Percentiles rank a stretch among this genome's conserved stretches.
phyloP scores from a whole-genome alignment of 768 basidiomycete species.

The Podaxis sp. region DNA sequence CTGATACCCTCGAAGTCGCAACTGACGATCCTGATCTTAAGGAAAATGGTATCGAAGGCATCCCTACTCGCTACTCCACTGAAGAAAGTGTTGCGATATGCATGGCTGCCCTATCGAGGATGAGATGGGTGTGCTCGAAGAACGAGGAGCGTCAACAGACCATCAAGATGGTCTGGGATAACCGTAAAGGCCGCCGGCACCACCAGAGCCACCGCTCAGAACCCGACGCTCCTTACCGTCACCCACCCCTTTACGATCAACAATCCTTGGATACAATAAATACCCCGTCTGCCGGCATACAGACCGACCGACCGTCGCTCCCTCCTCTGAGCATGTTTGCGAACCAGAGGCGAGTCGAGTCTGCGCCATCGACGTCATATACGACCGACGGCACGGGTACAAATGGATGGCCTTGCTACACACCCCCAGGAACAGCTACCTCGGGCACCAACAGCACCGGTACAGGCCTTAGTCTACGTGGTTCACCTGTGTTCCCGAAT shows the following conservation, averaged over 20 bases:
- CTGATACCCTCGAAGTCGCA: constrained; percentile 34
- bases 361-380: constrained; percentile 52
- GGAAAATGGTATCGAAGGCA: constrained; percentile 29
- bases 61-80: constrained; percentile 27
- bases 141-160: constrained; percentile 71
- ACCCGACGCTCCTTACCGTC: constrained; percentile 16
- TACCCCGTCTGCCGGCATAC: constrained; percentile 22
- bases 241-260: constrained; percentile 13
- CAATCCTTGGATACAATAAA: constrained; percentile 23
- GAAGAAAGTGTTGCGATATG: constrained; percentile 58
- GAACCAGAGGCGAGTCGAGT: constrained; percentile 43
- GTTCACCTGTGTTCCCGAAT: constrained; percentile 42
- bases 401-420: constrained; percentile 60
- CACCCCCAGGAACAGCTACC: constrained; percentile 57
- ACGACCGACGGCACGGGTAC: constrained; percentile 47
- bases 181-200: constrained; percentile 35
- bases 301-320: constrained; percentile 43
- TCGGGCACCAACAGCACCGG: constrained; percentile 49
- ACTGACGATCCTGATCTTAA: constrained; percentile 35
- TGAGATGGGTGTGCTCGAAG: constrained; percentile 81
- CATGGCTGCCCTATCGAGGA: constrained; percentile 72
- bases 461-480: constrained; percentile 39
- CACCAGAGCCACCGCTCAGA: constrained; percentile 22
- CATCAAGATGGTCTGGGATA: constrained; percentile 53
- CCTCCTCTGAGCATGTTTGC: constrained; percentile 43